A percentile compares a stretch with the other conserved stretches of the same genome.
Evolutionary conservation across 2,329 filamentous ascomycete species (phyloP).

Genomic region (Ophiostoma tasmaniense): DNA sequence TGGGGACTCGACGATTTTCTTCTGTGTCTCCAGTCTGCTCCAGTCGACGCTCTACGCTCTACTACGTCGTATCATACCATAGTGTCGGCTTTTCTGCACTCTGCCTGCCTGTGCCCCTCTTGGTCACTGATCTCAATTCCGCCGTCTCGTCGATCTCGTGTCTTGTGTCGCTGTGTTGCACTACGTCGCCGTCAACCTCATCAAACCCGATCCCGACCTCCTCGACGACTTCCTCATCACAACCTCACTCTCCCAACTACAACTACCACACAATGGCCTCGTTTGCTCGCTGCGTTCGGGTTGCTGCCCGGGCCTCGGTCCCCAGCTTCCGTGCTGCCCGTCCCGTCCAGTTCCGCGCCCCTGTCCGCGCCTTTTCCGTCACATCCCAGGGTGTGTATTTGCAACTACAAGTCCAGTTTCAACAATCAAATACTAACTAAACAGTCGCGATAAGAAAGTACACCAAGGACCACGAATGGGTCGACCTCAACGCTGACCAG

Average conservation of each 20-base stretch:
- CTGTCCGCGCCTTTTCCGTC: conserved; percentile 41
- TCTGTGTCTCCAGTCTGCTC: background rate
- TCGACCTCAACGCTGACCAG: conserved; percentile 75
- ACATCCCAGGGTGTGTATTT: conserved; percentile 33
- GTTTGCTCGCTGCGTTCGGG: conserved; percentile 48
- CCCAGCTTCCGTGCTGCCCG: conserved; percentile 27
- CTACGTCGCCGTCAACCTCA: background rate
- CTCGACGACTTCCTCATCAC: background rate
- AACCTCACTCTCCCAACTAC: background rate
- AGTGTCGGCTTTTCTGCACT: conserved; percentile 2
- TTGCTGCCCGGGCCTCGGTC: conserved; percentile 37
- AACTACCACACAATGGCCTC: conserved; percentile 42
- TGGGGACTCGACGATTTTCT: background rate
- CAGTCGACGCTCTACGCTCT: background rate
- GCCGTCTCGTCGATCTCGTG: background rate
- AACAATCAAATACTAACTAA: background rate
- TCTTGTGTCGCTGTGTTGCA: background rate
- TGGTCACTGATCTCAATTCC: background rate
- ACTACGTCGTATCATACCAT: background rate
- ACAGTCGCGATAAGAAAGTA: conserved; percentile 64
- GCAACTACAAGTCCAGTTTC: too few species aligned
- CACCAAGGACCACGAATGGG: conserved; percentile 97
- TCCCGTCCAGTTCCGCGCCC: conserved; percentile 26
- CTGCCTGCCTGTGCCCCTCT: conserved; percentile 1
- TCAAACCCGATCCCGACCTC: background rate